Percentiles rank a stretch among this genome's conserved stretches.
phyloP scores from a whole-genome alignment of 2,329 filamentous ascomycete species.

The Diplocarpon rosae region DNA sequence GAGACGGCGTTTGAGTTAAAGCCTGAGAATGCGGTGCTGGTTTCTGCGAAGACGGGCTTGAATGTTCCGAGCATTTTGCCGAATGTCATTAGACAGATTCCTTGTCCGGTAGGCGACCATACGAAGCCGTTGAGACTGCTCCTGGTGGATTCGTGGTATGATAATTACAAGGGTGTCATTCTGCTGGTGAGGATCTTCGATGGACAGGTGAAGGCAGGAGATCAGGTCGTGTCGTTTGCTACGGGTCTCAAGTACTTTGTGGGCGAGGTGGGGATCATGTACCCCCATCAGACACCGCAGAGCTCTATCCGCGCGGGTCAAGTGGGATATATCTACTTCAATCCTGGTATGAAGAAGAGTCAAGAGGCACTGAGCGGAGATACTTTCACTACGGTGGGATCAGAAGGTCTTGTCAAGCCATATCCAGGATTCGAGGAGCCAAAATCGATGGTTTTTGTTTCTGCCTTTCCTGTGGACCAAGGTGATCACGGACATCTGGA shows the following conservation, averaged over 20 bases:
- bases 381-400: constrained; percentile 77
- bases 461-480: constrained; percentile 89
- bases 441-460: constrained; percentile 98
- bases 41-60: constrained; percentile 88
- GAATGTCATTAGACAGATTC: constrained; percentile 74
- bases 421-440: constrained; percentile 93
- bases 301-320: constrained; percentile 75
- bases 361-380: constrained; percentile 95
- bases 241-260: constrained; percentile 86
- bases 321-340: constrained; percentile 94
- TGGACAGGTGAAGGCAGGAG: constrained; percentile 69
- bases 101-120: constrained; percentile 64
- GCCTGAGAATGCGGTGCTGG: constrained; percentile 58
- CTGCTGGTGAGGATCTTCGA: constrained; percentile 87
- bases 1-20: constrained; percentile 79
- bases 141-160: constrained; percentile 97
- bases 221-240: constrained; percentile 77
- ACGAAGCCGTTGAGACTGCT: constrained; percentile 68
- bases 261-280: constrained; percentile 94
- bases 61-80: constrained; percentile 80
- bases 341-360: constrained; percentile 94
- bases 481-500: constrained; percentile 76
- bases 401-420: constrained; percentile 64
- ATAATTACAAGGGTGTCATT: constrained; percentile 88
- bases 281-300: constrained; percentile 78